Percentiles rank a stretch among this genome's conserved stretches.
Evolutionary conservation across 768 basidiomycete genomes (phyloP).

Genomic region (Russula olivacea): DNA sequence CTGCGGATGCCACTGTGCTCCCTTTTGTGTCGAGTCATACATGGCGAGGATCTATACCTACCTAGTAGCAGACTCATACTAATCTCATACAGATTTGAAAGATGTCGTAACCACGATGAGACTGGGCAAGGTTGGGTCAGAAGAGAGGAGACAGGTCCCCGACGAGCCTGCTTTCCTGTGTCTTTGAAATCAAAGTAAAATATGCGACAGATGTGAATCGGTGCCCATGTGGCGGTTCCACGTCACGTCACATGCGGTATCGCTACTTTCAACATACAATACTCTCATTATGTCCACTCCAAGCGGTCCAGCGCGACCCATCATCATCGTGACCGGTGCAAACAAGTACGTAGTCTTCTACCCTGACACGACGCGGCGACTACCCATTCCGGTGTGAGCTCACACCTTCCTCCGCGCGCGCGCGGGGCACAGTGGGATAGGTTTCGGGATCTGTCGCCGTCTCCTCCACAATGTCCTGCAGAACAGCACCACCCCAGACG

Average conservation of each 20-base stretch:
- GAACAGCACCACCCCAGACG: conserved; percentile 36
- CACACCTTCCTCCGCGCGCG: neutral
- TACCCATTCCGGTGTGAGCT: neutral
- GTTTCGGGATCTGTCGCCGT: conserved; percentile 77
- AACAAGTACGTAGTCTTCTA: conserved; percentile 30
- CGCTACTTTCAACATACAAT: too few species aligned
- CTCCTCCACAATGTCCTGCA: conserved; percentile 63
- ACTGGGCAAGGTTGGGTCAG: too few species aligned
- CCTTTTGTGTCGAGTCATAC: neutral
- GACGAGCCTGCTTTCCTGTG: too few species aligned
- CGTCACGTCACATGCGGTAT: too few species aligned
- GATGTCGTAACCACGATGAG: too few species aligned
- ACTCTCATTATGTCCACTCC: neutral
- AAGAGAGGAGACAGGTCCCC: too few species aligned
- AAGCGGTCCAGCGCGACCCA: conserved; percentile 23
- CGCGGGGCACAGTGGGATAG: conserved; percentile 55
- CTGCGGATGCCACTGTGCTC: neutral
- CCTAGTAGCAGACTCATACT: neutral
- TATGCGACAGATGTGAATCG: too few species aligned
- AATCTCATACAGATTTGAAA: too few species aligned
- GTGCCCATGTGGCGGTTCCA: too few species aligned
- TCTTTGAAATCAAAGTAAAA: too few species aligned
- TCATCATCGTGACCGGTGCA: conserved; percentile 35
- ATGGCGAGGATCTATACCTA: neutral
- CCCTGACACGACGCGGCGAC: too few species aligned